phyloP scores from a whole-genome alignment of 495 filamentous ascomycete species.

The Aspergillus egyptiacus region DNA sequence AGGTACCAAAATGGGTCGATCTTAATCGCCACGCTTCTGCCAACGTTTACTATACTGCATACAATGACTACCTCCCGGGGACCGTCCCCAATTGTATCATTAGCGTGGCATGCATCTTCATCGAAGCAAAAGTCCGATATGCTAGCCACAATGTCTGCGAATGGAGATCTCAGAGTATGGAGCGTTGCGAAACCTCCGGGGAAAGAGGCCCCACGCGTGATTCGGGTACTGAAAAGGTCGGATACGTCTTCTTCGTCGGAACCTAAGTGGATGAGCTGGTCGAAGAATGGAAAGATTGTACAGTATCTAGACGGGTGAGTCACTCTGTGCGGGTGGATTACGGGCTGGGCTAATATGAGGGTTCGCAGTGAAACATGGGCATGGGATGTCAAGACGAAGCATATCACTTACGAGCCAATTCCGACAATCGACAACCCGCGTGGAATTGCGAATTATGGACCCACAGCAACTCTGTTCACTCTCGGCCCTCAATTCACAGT shows the following conservation, averaged over 20 bases:
- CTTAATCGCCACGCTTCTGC: conserved; percentile 79
- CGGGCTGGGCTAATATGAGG: conserved; percentile 10
- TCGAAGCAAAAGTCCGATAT: conserved; percentile 97
- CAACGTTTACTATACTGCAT: conserved; percentile 90
- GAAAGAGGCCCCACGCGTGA: conserved; percentile 72
- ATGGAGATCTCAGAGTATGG: conserved; percentile 94
- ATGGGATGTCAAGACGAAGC: conserved; percentile 97
- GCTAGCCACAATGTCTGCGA: conserved; percentile 85
- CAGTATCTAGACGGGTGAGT: conserved; percentile 89
- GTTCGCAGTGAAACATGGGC: conserved; percentile 80
- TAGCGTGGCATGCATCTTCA: conserved; percentile 96
- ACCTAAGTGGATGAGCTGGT: conserved; percentile 96
- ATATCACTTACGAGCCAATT: conserved; percentile 81
- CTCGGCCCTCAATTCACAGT: conserved; percentile 80
- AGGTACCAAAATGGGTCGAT: conserved; percentile 96
- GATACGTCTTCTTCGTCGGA: conserved; percentile 64
- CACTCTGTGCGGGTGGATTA: neutral
- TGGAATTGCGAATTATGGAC: conserved; percentile 82
- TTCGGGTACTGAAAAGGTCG: conserved; percentile 75
- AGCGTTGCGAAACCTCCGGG: conserved; percentile 83
- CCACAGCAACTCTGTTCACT: conserved; percentile 87
- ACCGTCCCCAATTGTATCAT: conserved; percentile 81
- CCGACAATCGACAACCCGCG: conserved; percentile 76
- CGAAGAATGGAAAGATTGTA: conserved; percentile 91
- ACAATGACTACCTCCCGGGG: conserved; percentile 75